phyloP scores from a whole-genome alignment of 2,329 filamentous ascomycete genomes.

The Salinomyces thailandicus region DNA sequence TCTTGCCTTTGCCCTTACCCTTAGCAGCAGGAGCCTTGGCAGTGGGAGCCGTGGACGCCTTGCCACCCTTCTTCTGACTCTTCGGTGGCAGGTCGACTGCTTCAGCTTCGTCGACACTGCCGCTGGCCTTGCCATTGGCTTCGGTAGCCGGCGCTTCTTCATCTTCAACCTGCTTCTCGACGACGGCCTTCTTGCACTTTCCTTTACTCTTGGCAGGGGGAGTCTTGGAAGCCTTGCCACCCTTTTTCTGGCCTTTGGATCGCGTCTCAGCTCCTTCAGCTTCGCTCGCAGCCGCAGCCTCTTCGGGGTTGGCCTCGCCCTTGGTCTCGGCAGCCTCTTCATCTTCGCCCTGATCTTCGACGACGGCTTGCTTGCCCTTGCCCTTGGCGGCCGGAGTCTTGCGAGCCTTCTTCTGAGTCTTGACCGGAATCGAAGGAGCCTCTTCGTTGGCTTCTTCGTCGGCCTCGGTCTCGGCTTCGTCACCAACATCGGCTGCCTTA shows the following conservation, averaged over 20 bases:
- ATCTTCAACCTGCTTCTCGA: too few species aligned
- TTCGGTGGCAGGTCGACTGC: too few species aligned
- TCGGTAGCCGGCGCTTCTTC: too few species aligned
- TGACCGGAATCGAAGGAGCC: background rate
- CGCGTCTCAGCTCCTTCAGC: too few species aligned
- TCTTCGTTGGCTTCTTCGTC: background rate
- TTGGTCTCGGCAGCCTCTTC: background rate
- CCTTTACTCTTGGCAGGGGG: too few species aligned
- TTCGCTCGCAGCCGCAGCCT: too few species aligned
- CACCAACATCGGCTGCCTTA: slow-evolving; percentile 1
- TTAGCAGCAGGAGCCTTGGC: too few species aligned
- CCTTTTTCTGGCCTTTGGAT: too few species aligned
- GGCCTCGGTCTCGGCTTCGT: background rate
- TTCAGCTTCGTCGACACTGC: too few species aligned
- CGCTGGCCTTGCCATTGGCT: too few species aligned
- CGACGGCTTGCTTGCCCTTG: background rate
- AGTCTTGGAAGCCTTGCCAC: too few species aligned
- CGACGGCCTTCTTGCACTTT: too few species aligned
- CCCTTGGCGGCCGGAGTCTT: slow-evolving; percentile 1
- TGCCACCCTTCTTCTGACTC: slow-evolving; percentile 4
- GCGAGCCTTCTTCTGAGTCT: slow-evolving; percentile 5
- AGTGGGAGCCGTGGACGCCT: background rate
- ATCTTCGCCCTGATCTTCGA: background rate
- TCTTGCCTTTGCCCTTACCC: slow-evolving; percentile 1
- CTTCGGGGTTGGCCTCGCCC: background rate